Evolutionary conservation across 176 grass and related monocot species (phyloP).

Genomic region (Hsuehochloa calcarea): DNA sequence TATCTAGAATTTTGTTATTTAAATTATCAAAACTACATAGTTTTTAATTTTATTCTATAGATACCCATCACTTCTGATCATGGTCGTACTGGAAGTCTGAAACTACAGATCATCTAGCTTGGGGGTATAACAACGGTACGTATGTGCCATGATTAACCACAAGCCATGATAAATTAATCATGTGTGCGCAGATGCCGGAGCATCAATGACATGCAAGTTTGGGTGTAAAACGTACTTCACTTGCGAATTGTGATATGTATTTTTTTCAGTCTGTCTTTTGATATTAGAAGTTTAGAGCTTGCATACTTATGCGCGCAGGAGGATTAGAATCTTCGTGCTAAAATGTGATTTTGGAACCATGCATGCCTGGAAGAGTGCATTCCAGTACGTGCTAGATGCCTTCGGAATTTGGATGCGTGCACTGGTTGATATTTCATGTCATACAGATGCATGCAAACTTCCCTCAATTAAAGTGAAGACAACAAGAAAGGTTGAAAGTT

Average conservation of each 20-base stretch:
- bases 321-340: background rate
- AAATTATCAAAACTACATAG: background rate
- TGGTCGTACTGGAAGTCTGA: background rate
- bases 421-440: slow-evolving; percentile 20
- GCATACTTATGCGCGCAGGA: background rate
- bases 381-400: background rate
- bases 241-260: background rate
- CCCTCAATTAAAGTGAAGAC: background rate
- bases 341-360: background rate
- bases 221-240: background rate
- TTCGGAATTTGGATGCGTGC: background rate
- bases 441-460: background rate
- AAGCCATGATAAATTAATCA: background rate
- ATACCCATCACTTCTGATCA: background rate
- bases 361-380: background rate
- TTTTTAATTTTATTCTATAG: background rate
- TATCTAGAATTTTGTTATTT: background rate
- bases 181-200: background rate
- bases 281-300: background rate
- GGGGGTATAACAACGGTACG: background rate
- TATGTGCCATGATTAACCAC: background rate
- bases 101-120: background rate
- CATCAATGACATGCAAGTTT: background rate
- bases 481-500: background rate
- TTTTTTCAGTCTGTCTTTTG: background rate